Evolutionary conservation across 2,329 filamentous ascomycete genomes (phyloP).

Genomic region (Aspergillus latus): DNA sequence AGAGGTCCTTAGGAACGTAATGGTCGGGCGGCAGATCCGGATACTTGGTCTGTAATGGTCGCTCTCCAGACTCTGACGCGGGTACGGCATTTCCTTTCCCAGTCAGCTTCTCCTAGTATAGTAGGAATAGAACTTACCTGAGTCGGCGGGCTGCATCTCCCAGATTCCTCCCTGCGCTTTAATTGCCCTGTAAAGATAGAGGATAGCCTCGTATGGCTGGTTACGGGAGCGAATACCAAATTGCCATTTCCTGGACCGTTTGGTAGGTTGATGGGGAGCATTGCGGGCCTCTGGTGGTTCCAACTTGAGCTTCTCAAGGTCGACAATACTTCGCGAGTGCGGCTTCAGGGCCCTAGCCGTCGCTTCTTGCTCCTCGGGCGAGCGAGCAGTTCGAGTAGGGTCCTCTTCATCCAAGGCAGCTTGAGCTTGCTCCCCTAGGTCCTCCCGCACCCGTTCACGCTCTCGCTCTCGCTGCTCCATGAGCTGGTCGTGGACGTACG

Average conservation of each 20-base stretch:
- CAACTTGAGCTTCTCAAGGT: constrained; percentile 62
- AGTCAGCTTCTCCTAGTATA: background rate
- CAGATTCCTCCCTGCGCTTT: constrained; percentile 86
- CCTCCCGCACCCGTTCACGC: constrained; percentile 27
- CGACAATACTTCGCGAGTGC: constrained; percentile 70
- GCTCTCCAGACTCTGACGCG: constrained; percentile 33
- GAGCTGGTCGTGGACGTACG: constrained; percentile 85
- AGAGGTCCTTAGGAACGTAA: constrained; percentile 86
- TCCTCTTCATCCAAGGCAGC: constrained; percentile 22
- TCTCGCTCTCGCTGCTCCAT: constrained; percentile 61
- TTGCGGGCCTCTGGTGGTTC: constrained; percentile 55
- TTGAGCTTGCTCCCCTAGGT: constrained; percentile 47
- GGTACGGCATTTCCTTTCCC: constrained; percentile 36
- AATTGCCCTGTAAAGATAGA: constrained; percentile 92
- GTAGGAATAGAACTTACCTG: constrained; percentile 30
- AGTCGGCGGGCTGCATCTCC: constrained; percentile 57
- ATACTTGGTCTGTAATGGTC: constrained; percentile 45
- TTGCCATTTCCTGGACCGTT: constrained; percentile 84
- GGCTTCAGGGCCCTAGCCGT: constrained; percentile 80
- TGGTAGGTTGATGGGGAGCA: constrained; percentile 47
- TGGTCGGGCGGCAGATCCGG: constrained; percentile 60
- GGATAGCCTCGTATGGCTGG: constrained; percentile 86
- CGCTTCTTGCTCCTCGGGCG: constrained; percentile 73
- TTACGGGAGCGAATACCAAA: constrained; percentile 96
- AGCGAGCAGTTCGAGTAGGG: constrained; percentile 27